These are phyloP conservation scores for Odontarrhena argentea DNA, from an alignment of 345 rosid genomes.

Conservation along the genomic window DNA sequence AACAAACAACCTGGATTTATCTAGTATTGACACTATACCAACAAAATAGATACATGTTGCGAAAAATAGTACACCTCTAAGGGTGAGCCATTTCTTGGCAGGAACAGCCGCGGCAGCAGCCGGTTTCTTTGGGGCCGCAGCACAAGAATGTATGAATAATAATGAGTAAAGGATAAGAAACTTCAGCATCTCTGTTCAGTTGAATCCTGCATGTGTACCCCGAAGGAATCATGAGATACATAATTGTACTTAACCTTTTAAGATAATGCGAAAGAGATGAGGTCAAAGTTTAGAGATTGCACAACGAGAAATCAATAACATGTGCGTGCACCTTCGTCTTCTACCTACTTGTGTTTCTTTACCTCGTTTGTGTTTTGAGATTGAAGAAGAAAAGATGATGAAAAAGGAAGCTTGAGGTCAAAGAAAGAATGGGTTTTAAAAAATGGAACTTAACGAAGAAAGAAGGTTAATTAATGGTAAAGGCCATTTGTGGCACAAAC, in stretches of 20 bases:
- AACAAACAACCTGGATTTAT: not conserved
- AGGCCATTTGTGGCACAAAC: conserved; percentile 26
- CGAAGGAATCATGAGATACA: conserved; percentile 16
- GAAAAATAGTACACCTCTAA: conserved; percentile 44
- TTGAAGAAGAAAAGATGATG: conserved; percentile 25
- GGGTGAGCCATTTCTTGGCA: conserved; percentile 64
- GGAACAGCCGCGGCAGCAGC: conserved; percentile 15
- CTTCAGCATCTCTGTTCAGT: conserved; percentile 50
- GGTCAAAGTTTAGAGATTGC: conserved; percentile 1
- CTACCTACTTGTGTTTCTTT: conserved; percentile 30
- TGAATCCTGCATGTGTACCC: conserved; percentile 26
- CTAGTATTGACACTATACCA: not conserved
- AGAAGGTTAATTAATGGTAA: conserved; percentile 2
- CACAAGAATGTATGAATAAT: conserved; percentile 46
- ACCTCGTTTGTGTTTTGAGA: conserved; percentile 13
- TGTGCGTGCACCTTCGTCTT: conserved; percentile 32
- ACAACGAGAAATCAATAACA: conserved; percentile 34
- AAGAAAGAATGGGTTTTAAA: conserved; percentile 31
- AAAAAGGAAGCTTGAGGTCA: conserved; percentile 32
- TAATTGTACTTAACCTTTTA: not conserved
- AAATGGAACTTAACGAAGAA: conserved; percentile 9
- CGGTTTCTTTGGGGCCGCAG: conserved; percentile 32
- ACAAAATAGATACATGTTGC: not conserved
- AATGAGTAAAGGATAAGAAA: conserved; percentile 50
- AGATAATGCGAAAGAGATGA: not conserved